Conservation (phyloP, 345 rosid genomes). For the Crucihimalaya himalaica region DNA sequence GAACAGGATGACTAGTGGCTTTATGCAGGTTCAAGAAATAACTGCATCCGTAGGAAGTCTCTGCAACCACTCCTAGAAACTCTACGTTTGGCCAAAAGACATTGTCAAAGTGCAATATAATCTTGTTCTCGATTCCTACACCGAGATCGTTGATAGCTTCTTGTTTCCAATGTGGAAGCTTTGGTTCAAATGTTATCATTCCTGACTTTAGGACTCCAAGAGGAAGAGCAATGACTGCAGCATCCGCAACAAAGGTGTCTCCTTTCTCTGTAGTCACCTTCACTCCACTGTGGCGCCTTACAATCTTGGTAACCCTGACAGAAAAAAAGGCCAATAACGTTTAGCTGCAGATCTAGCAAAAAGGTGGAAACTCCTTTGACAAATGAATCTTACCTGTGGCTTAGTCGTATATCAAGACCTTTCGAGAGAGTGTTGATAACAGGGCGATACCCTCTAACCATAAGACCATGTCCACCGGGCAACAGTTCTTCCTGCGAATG, state of each 20-base stretch:
- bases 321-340: not conserved
- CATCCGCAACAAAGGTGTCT: conserved; percentile 72
- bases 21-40: conserved; percentile 96
- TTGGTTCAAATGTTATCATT: conserved; percentile 72
- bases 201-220: conserved; percentile 91
- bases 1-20: conserved; percentile 86
- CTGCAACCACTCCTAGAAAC: conserved; percentile 96
- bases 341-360: conserved; percentile 5
- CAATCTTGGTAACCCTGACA: conserved; percentile 67
- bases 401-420: conserved; percentile 85
- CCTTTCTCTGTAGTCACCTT: conserved; percentile 79
- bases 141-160: conserved; percentile 86
- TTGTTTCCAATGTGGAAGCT: conserved; percentile 91
- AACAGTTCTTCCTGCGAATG: conserved; percentile 72
- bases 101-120: conserved; percentile 72
- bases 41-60: conserved; percentile 88
- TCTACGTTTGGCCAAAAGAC: conserved; percentile 99
- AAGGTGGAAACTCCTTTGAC: not conserved
- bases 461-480: conserved; percentile 98
- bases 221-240: conserved; percentile 79
- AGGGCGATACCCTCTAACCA: conserved; percentile 96
- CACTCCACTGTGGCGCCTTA: conserved; percentile 70
- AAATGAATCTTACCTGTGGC: conserved; percentile 58
- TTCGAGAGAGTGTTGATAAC: conserved; percentile 95
- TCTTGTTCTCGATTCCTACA: conserved; percentile 95